phyloP scores from a whole-genome alignment of 352 stramenopile genomes.

The Phytophthora citricola region DNA sequence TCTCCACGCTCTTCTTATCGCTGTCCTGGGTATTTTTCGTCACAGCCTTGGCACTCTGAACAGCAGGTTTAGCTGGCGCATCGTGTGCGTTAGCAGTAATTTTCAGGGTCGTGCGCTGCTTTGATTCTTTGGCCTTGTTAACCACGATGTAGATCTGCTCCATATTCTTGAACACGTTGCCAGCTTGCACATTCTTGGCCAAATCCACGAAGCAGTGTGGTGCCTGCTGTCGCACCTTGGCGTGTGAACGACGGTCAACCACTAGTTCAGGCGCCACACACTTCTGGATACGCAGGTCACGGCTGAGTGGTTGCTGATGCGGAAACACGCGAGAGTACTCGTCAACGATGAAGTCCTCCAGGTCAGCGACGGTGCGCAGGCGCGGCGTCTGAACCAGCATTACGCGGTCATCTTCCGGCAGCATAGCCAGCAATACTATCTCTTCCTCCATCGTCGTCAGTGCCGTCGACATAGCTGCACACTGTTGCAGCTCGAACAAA shows the following conservation, averaged over 20 bases:
- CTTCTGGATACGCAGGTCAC: conserved; percentile 75
- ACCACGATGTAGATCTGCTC: conserved; percentile 79
- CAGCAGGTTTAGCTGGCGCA: conserved; percentile 2
- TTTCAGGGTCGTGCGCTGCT: conserved; percentile 4
- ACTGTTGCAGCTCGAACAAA: too few species aligned
- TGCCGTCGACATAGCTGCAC: conserved; percentile 26
- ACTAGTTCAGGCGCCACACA: conserved; percentile 64
- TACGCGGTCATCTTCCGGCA: conserved; percentile 64
- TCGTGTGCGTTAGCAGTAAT: conserved; percentile 9
- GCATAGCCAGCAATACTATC: conserved; percentile 78
- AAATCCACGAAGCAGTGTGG: conserved; percentile 74
- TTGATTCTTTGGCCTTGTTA: conserved; percentile 35
- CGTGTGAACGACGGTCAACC: conserved; percentile 52
- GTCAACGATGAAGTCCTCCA: conserved; percentile 68
- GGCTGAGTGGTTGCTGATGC: conserved; percentile 46
- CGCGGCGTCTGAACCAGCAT: conserved; percentile 70
- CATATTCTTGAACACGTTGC: conserved; percentile 81
- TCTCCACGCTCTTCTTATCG: conserved; percentile 18
- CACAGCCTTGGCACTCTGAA: conserved; percentile 6
- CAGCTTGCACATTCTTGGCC: conserved; percentile 79
- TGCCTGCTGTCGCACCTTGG: conserved; percentile 33
- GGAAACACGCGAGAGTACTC: conserved; percentile 76
- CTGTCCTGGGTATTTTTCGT: conserved; percentile 21
- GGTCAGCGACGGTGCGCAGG: conserved; percentile 55
- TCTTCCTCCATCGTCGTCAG: conserved; percentile 47